A percentile compares a stretch with the other conserved stretches of the same genome.
These are phyloP conservation scores for Melanogaster broomeanus DNA, from an alignment of 768 basidiomycete species.

Conservation along the genomic window DNA sequence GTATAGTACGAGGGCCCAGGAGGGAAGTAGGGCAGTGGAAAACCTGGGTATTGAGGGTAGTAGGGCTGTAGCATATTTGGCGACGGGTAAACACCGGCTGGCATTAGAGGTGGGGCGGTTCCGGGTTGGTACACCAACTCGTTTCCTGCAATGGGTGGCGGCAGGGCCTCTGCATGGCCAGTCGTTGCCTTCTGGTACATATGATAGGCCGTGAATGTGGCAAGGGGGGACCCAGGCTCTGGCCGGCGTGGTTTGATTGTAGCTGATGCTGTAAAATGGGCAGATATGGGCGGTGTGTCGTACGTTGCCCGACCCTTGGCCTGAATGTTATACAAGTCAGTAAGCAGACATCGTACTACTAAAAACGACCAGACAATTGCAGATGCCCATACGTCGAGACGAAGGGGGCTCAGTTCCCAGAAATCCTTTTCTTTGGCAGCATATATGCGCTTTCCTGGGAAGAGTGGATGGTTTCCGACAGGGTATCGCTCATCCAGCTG, in stretches of 20 bases:
- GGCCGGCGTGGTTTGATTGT: not conserved
- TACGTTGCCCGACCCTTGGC: not conserved
- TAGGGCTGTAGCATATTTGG: too few species aligned
- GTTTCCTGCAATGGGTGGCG: too few species aligned
- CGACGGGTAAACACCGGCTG: too few species aligned
- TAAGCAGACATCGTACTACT: not conserved
- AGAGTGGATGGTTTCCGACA: not conserved
- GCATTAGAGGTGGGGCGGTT: too few species aligned
- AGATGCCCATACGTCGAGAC: slow-evolving; percentile 1
- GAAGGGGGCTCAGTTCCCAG: not conserved
- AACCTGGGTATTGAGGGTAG: too few species aligned
- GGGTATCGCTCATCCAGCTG: not conserved
- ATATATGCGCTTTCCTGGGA: slow-evolving; percentile 6
- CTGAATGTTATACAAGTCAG: not conserved
- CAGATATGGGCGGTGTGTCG: not conserved
- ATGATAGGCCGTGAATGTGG: not conserved
- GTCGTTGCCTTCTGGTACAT: not conserved
- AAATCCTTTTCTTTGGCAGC: not conserved
- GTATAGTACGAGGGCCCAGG: not conserved
- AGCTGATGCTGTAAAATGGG: not conserved
- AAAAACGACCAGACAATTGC: not conserved
- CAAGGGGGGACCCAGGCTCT: not conserved
- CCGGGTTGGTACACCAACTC: too few species aligned
- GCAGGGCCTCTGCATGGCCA: too few species aligned
- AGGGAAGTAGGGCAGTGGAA: not conserved